Evolutionary conservation across 257 asterid species (phyloP).

Genomic region (Gardenia jasminoides): DNA sequence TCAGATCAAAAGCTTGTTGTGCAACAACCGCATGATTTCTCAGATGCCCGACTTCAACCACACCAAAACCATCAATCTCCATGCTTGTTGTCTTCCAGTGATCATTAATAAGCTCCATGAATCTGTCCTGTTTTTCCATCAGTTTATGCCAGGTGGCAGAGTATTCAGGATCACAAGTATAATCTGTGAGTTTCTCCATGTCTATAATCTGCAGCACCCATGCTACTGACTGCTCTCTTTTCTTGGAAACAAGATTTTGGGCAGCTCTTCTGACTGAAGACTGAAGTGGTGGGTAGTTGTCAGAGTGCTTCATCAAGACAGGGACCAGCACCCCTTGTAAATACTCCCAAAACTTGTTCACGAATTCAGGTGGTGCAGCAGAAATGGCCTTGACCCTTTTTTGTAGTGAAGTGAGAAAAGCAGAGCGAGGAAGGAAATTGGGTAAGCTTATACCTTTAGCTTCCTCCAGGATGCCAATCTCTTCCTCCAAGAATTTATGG

Average conservation of each 20-base stretch:
- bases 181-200: conserved; percentile 22
- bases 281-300: conserved; percentile 12
- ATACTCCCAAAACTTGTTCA: neutral
- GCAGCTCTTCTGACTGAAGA: conserved; percentile 2
- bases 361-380: neutral
- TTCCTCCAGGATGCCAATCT: conserved; percentile 18
- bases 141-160: conserved; percentile 4
- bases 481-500: neutral
- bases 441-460: conserved; percentile 19
- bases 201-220: conserved; percentile 24
- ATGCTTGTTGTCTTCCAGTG: too few relatives aligned
- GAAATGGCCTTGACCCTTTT: neutral
- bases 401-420: neutral
- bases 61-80: conserved; percentile 26
- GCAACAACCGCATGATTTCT: neutral
- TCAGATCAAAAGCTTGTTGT: conserved; percentile 35
- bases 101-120: conserved; percentile 13
- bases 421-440: conserved; percentile 9
- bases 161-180: conserved; percentile 22
- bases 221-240: conserved; percentile 20
- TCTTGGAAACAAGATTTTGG: conserved; percentile 10
- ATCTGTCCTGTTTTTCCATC: conserved; percentile 6
- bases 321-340: neutral
- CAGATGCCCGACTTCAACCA: conserved; percentile 14
- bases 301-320: conserved; percentile 7